Base-by-base conservation (phyloP, 805 yeast species). In the Priceomyces castillae region DNA sequence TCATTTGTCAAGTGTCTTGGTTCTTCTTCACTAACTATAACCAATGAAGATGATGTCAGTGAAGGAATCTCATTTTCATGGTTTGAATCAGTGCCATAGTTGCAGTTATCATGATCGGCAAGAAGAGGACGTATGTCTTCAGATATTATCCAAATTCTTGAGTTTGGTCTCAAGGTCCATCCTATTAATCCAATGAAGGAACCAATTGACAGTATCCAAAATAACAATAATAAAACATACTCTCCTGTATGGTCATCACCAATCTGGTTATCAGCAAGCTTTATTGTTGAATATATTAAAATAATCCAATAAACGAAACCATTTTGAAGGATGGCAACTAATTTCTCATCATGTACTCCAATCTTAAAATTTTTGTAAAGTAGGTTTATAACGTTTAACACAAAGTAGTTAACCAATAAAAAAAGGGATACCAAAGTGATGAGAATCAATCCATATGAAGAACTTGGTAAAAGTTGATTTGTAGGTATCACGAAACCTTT, bases 241-340 rank as follows among this genome's bases (percentile, higher is more conserved):
- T 77, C 77, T 2, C 86, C 89, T 1, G 73, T 66, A 51, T 79
- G 82, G 30, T 73, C 73, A 30, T 71, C 65, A 1, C 69, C 62
- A 17, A 61, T 46, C 43, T 45, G 56, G 49, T 75, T 73, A 36
- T 74, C 71, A 20, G 73, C 56, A 18, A 77, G 68, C 7, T 86
- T 82, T 11, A 73, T 61, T 41, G 74, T 68, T 2, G 70, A 61
- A 42, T 48, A 58, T 7, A 82, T 54, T 41, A 84, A 67, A 0
- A 64, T 51, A 1, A 73, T 41, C 95, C 96, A 89, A 44, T 75
- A 64, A 2, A 77, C 46, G 28, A 76, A 58, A 26, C 82, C 74
- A 10, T 78, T 61, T 59, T 85, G 84, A 10, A 69, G 34, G n/a
- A 70, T 61, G 10, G 69, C 59, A 25, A 69, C 54, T 46, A 71